A percentile compares a stretch with the other conserved stretches of the same genome.
Conservation (phyloP, 2,329 filamentous ascomycete genomes). For the Pseudogymnoascus sp. region DNA sequence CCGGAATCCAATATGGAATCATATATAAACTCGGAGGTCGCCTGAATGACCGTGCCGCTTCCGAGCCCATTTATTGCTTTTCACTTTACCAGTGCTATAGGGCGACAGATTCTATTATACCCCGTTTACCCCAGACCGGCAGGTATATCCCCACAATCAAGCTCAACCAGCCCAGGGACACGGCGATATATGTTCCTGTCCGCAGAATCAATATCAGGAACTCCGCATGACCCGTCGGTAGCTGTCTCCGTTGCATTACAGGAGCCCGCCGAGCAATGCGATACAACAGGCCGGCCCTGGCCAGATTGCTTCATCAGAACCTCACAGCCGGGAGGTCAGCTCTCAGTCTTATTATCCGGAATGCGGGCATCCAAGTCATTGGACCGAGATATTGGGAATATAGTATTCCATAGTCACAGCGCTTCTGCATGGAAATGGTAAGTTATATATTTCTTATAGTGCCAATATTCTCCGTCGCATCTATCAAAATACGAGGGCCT, state of each 20-base stretch:
- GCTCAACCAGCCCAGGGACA: background rate
- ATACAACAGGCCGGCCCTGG: background rate
- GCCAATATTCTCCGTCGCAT: background rate
- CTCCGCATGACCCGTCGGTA: conserved; percentile 1
- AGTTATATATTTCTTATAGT: conserved; percentile 5
- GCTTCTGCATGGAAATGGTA: background rate
- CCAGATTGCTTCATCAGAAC: conserved; percentile 4
- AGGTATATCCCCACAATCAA: background rate
- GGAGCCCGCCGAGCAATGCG: background rate
- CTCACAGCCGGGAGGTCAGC: background rate
- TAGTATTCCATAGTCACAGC: conserved; percentile 3
- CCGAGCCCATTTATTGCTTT: background rate
- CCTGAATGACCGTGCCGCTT: background rate
- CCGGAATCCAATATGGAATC: background rate
- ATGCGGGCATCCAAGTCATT: conserved; percentile 8
- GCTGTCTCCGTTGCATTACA: background rate
- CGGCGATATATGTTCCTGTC: background rate
- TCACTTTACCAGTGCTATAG: conserved; percentile 6
- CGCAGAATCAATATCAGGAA: background rate
- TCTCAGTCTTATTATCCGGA: conserved; percentile 2
- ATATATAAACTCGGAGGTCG: background rate
- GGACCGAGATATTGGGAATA: conserved; percentile 9
- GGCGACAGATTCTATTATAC: background rate
- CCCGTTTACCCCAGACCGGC: background rate
- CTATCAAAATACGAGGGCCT: conserved; percentile 1